These are phyloP conservation scores for Coffea humblotiana DNA, from an alignment of 305 asterid species.

Conservation along the genomic window DNA sequence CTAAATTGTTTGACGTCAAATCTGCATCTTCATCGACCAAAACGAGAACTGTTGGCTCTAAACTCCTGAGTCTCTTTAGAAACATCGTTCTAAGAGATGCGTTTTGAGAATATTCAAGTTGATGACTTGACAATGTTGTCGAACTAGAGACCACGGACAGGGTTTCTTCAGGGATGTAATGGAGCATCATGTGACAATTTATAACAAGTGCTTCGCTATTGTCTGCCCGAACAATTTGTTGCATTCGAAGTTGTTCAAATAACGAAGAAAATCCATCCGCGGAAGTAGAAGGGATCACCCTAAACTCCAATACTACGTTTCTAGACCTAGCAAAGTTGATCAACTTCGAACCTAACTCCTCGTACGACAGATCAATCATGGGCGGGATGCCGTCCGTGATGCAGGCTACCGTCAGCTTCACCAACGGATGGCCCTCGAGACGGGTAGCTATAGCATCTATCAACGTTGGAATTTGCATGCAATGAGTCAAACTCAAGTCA, in stretches of 20 bases:
- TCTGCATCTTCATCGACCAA: constrained; percentile 90
- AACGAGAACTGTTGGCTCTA: constrained; percentile 59
- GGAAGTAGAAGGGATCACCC: constrained; percentile 51
- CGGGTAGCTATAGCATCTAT: constrained; percentile 70
- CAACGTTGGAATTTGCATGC: constrained; percentile 96
- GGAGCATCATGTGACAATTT: constrained; percentile 95
- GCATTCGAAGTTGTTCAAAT: constrained; percentile 58
- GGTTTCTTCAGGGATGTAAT: constrained; percentile 83
- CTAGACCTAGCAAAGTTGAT: constrained; percentile 71
- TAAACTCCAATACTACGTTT: constrained; percentile 60
- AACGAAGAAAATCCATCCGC: constrained; percentile 61
- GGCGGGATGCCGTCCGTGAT: constrained; percentile 73
- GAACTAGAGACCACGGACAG: constrained; percentile 7
- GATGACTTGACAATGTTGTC: neutral
- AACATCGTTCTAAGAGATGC: constrained; percentile 52
- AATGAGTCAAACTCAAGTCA: constrained; percentile 75
- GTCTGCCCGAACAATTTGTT: constrained; percentile 41
- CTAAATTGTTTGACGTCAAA: constrained; percentile 65
- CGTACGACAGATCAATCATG: constrained; percentile 69
- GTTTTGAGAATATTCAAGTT: neutral
- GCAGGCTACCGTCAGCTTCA: constrained; percentile 77
- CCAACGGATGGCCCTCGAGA: constrained; percentile 52
- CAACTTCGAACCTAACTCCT: constrained; percentile 65
- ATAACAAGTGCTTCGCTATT: constrained; percentile 67
- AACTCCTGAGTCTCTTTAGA: constrained; percentile 49